Conservation (phyloP, 441 rosid genomes). For the Hura crepitans region DNA sequence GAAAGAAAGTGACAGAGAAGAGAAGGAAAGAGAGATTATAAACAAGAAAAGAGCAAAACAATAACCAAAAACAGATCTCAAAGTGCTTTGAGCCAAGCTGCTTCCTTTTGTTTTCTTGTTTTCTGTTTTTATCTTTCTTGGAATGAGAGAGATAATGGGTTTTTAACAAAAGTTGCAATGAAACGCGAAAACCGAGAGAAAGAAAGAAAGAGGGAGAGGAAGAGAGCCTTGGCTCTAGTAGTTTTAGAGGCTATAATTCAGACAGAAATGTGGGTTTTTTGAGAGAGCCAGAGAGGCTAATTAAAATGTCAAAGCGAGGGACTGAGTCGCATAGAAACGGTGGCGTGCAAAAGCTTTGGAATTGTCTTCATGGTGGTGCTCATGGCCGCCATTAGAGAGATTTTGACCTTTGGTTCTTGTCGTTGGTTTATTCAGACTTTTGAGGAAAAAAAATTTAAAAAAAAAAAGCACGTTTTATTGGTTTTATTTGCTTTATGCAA, state of each 20-base stretch:
- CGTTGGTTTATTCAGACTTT: not conserved
- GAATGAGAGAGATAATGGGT: constrained; percentile 39
- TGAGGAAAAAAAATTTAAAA: not conserved
- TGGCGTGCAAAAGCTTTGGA: constrained; percentile 15
- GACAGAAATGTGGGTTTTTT: constrained; percentile 11
- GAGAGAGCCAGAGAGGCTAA: not conserved
- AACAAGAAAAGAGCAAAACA: constrained; percentile 2
- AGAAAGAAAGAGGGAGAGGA: constrained; percentile 33
- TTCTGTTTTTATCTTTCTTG: constrained; percentile 21
- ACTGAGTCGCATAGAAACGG: constrained; percentile 23
- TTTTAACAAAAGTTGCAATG: constrained; percentile 37
- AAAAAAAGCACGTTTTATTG: constrained; percentile 39
- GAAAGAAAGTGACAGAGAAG: not conserved
- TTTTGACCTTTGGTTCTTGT: constrained; percentile 7
- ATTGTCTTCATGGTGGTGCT: constrained; percentile 7
- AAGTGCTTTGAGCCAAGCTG: constrained; percentile 29
- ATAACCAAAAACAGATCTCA: constrained; percentile 33
- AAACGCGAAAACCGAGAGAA: constrained; percentile 47
- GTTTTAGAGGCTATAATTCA: constrained; percentile 4
- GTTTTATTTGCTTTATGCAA: constrained; percentile 18
- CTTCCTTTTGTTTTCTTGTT: constrained; percentile 21
- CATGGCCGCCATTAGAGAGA: constrained; percentile 49
- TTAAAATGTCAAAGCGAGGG: constrained; percentile 31
- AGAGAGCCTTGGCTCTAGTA: not conserved
- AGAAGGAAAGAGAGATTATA: not conserved